Percentiles rank a stretch among this genome's conserved stretches.
Conservation (phyloP, 148 eudicot genomes). For the Nyssa sinensis region DNA sequence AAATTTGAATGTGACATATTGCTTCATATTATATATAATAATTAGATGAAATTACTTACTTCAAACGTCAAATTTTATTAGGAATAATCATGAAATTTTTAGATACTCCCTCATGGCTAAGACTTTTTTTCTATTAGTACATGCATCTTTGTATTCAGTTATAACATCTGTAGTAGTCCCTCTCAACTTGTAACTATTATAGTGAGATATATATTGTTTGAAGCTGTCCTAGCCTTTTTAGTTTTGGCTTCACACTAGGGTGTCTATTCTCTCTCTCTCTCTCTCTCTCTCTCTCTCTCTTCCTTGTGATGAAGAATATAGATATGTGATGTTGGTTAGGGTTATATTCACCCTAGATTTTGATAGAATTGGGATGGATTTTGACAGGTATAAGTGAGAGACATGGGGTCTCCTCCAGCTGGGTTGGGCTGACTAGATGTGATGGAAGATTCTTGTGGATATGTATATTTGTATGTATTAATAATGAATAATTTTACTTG, state of each 20-base stretch:
- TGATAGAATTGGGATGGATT: constrained; percentile 12
- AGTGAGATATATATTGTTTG: constrained; percentile 8
- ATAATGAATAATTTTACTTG: not conserved
- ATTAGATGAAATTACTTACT: too few species aligned
- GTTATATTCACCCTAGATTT: constrained; percentile 16
- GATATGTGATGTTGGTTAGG: not conserved
- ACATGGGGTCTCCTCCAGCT: constrained; percentile 24
- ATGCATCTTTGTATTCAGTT: not conserved
- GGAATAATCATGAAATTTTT: too few species aligned
- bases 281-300: not conserved
- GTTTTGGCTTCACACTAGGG: constrained; percentile 15
- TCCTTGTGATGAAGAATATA: not conserved
- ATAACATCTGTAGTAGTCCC: not conserved
- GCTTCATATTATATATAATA: too few species aligned
- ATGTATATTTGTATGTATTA: constrained; percentile 5
- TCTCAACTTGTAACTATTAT: constrained; percentile 8
- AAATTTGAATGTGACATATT: too few species aligned
- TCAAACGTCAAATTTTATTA: too few species aligned
- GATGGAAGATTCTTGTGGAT: constrained; percentile 36
- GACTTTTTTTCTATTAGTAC: too few species aligned
- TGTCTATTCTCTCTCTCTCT: not conserved
- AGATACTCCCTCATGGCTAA: too few species aligned
- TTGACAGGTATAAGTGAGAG: constrained; percentile 14
- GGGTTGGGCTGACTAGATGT: constrained; percentile 21
- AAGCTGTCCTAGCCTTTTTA: constrained; percentile 28